Conservation (phyloP, 2,329 filamentous ascomycete genomes). For the Podosphaera xanthii region DNA sequence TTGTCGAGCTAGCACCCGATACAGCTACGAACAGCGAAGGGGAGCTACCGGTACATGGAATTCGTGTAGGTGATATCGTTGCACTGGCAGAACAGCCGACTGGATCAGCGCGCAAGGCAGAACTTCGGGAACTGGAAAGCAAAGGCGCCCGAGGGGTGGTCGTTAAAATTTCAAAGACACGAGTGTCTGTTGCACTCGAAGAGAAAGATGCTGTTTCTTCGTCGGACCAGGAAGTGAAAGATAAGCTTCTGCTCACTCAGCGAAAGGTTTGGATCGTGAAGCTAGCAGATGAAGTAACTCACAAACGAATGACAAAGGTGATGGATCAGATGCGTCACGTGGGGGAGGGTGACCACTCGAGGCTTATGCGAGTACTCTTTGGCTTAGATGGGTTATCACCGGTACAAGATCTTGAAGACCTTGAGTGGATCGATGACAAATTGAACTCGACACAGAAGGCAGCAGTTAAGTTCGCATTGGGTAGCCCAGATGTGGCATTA, state of each 20-base stretch:
- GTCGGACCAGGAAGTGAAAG: conserved; percentile 29
- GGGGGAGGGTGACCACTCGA: conserved; percentile 32
- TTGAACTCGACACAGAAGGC: conserved; percentile 46
- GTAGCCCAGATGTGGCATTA: conserved; percentile 57
- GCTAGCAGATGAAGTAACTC: conserved; percentile 45
- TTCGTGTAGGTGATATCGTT: conserved; percentile 59
- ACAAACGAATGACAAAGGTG: conserved; percentile 36
- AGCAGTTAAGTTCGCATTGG: conserved; percentile 60
- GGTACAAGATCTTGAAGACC: conserved; percentile 23
- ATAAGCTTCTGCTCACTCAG: conserved; percentile 19
- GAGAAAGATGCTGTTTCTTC: conserved; percentile 26
- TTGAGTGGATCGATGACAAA: conserved; percentile 37
- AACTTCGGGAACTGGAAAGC: conserved; percentile 46
- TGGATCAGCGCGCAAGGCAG: conserved; percentile 32
- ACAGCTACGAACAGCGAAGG: conserved; percentile 29
- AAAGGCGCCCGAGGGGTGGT: conserved; percentile 50
- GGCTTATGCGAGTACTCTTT: conserved; percentile 38
- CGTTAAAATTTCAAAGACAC: conserved; percentile 32
- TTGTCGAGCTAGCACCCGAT: conserved; percentile 60
- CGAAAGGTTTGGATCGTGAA: conserved; percentile 38
- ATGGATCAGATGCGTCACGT: conserved; percentile 38
- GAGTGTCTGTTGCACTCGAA: conserved; percentile 45
- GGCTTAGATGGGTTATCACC: conserved; percentile 30
- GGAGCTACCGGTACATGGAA: conserved; percentile 50
- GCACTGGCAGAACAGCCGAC: conserved; percentile 52